Base-by-base conservation (phyloP, 1,139 yeast genomes). In the Yamadazyma mexicana region DNA sequence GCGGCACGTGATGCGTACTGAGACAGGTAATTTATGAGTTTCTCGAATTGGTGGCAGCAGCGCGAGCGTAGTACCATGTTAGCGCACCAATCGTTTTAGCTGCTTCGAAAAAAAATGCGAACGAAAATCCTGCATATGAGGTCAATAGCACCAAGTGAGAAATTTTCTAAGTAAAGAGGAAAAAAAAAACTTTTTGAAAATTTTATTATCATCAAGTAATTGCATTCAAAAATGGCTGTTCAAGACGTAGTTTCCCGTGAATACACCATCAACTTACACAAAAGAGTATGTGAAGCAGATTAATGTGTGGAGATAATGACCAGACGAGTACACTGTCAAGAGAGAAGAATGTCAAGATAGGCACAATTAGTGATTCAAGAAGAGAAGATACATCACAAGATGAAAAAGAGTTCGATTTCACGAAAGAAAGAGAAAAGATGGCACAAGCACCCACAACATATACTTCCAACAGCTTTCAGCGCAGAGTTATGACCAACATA, bases 191-290 rank as follows among this genome's bases (percentile, higher is more conserved):
- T 36, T 40, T 38, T 35, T 38, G 30, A 34, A 33, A 33, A 24
- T 33, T 24, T 33, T 26, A 25, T 25, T 25, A 33, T 24, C 24
- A 25, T 25, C 33, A 16, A 30, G 24, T 31, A 39, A 41, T 39
- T 39, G 45, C 45, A 42, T 42, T 34, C 34, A 40, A 24, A n/a
- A 78, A 86, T 88, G 81, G 97, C 97, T 77, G 81, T 88, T 75
- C 88, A 88, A 81, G 98, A 92, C 92, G 97, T 89, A 77, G 97
- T 94, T 77, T 87, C 98, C 74, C 96, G 99, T 79, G 99, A 94
- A 81, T 94, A 94, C 89, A 94, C 98, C 83, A 91, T 94, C 78
- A 92, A 94, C 91, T 80, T 92, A 77, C 96, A 89, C 96, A 92
- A 89, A 80, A 89, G 98, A 81, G 95, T 87, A 83, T 75, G 94